Evolutionary conservation across 768 basidiomycete genomes (phyloP), one percentile per base, ranked within the genome.

Genomic region (Rhizopogon salebrosus): DNA sequence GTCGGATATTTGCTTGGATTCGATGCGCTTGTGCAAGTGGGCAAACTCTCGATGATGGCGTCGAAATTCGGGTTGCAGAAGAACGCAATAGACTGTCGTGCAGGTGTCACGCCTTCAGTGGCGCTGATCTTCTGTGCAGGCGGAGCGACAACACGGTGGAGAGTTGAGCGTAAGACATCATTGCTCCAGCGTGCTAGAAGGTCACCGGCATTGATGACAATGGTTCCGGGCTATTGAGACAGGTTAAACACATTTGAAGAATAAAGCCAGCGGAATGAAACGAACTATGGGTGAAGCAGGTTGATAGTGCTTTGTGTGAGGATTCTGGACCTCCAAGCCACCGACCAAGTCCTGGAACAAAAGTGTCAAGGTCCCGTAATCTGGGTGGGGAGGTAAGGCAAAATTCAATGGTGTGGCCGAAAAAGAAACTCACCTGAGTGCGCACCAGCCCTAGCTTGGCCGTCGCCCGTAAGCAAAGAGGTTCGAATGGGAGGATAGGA

Each of bases 321-420:
- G 89, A 60, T 91, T 87, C 60, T 87, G 82, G 7, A 91, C 88
- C 64, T 93, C 85, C 31, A 92, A 73, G 4, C 91, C 91, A 10
- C 91, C 90, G 48, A 92, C 83, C 77, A 76, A 74, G 60, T 91
- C 90, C 68, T 92, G 90, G 70, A 91, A 92, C 10, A 92, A 75
- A 34, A 92, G 70, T 0, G 89, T 90, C 57, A 92, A 65, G n/a
- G 88, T 85, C 3, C 89, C 89, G 57, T 90, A 89, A 66, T 92
- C 87, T 83, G 59, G n/a, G 49, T 22, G 35, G 16, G 7, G 4
- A 46, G 4, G 7, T 51, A 16, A 54, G 29, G 27, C 37, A 46
- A n/a, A 5, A n/a, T 18, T 49, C n/a, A 41, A 39, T 13, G 11
- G 26, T 23, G 4, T 43, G 34, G 14, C 2, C 7, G n/a, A 40